A percentile compares a stretch with the other conserved stretches of the same genome.
phyloP scores from a whole-genome alignment of 345 rosid genomes.

The Cardiospermum halicacabum region DNA sequence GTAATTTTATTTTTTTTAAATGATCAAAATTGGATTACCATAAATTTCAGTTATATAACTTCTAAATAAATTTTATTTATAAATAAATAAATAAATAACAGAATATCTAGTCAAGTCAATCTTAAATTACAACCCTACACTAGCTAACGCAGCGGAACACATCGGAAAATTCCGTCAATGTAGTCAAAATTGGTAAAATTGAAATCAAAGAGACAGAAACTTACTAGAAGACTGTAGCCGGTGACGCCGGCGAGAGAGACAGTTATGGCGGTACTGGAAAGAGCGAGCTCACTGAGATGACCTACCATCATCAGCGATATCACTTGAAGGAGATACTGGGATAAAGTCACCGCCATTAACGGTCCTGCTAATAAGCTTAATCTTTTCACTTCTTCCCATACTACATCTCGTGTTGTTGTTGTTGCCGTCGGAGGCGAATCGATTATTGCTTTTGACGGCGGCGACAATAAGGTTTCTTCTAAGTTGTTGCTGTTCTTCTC shows the following conservation, averaged over 20 bases:
- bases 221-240: constrained; percentile 69
- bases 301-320: constrained; percentile 74
- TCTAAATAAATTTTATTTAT: no score
- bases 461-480: neutral
- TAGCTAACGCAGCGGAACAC: no score
- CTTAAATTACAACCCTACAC: no score
- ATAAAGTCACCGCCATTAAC: constrained; percentile 57
- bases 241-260: constrained; percentile 61
- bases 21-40: no score
- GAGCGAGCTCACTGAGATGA: constrained; percentile 68
- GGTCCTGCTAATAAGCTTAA: constrained; percentile 57
- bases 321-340: constrained; percentile 51
- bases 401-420: constrained; percentile 14
- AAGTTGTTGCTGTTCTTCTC: constrained; percentile 1
- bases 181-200: no score
- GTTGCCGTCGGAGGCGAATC: neutral
- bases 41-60: no score
- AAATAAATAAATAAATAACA: no score
- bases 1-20: no score
- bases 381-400: constrained; percentile 42
- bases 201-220: no score
- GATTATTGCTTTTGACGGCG: neutral
- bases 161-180: no score
- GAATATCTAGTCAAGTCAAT: no score
- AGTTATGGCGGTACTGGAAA: constrained; percentile 77